phyloP scores from a whole-genome alignment of 2,329 filamentous ascomycete genomes.

The Ceratocystis colombiana region DNA sequence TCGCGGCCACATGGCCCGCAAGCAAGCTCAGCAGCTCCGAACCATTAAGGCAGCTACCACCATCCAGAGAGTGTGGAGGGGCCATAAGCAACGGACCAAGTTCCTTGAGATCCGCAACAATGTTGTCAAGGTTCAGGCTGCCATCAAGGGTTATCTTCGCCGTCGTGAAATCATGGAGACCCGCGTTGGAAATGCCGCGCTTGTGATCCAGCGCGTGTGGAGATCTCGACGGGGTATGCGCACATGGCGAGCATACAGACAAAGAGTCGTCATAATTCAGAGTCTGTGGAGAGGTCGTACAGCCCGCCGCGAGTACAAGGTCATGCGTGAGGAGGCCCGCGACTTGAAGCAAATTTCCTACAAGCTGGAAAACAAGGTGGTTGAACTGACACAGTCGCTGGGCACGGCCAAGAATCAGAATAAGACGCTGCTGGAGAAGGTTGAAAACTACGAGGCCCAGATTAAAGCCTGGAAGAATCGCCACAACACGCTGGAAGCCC shows the following conservation, averaged over 20 bases:
- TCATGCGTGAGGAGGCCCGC: conserved; percentile 82
- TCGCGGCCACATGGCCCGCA: conserved; percentile 68
- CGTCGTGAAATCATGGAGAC: conserved; percentile 90
- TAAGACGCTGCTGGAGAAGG: conserved; percentile 74
- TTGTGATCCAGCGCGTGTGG: conserved; percentile 85
- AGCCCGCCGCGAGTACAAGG: conserved; percentile 80
- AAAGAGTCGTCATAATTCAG: conserved; percentile 81
- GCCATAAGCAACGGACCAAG: conserved; percentile 74
- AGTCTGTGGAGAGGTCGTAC: conserved; percentile 80
- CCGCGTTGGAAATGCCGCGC: conserved; percentile 79
- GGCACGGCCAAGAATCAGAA: conserved; percentile 91
- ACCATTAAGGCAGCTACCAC: conserved; percentile 80
- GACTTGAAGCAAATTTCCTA: conserved; percentile 99
- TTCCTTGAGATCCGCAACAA: conserved; percentile 72
- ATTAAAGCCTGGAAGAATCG: conserved; percentile 92
- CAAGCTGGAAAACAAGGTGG: conserved; percentile 98
- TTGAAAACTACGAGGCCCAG: conserved; percentile 92
- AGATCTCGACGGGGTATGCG: conserved; percentile 67
- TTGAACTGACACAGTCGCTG: conserved; percentile 89
- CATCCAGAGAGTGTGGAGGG: conserved; percentile 91
- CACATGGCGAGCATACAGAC: conserved; percentile 78
- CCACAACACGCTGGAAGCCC: conserved; percentile 78
- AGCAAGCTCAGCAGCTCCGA: conserved; percentile 67
- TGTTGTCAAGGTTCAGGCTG: conserved; percentile 77
- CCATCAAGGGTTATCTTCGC: conserved; percentile 83